These are phyloP conservation scores for Cenchrus fungigraminus DNA, from an alignment of 176 grass and related monocot genomes.

Conservation along the genomic window DNA sequence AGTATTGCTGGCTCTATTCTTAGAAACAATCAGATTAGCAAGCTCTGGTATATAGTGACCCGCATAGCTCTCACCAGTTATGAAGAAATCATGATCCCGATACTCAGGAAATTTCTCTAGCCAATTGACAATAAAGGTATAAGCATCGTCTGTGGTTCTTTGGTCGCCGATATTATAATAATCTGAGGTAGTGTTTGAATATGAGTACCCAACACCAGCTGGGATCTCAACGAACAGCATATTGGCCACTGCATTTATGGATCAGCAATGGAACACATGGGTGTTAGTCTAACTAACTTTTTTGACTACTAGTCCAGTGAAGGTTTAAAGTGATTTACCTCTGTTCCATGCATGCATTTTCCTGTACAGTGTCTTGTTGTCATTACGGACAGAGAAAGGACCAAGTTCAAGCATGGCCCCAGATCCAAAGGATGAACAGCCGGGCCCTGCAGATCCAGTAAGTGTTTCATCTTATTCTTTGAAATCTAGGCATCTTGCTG, in stretches of 20 bases:
- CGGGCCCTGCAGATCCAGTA: slow-evolving; percentile 54
- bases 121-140: slow-evolving; percentile 73
- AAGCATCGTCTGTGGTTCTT: slow-evolving; percentile 56
- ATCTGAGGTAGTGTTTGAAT: slow-evolving; percentile 69
- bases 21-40: slow-evolving; percentile 60
- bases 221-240: slow-evolving; percentile 72
- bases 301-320: slow-evolving; percentile 5
- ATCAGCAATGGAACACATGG: slow-evolving; percentile 19
- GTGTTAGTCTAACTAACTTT: slow-evolving; percentile 20
- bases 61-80: slow-evolving; percentile 74
- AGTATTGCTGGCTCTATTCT: slow-evolving; percentile 43
- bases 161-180: slow-evolving; percentile 60
- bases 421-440: slow-evolving; percentile 70
- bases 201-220: slow-evolving; percentile 77
- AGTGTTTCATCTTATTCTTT: slow-evolving; percentile 13
- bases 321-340: slow-evolving; percentile 34
- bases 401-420: slow-evolving; percentile 84
- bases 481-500: slow-evolving; percentile 20
- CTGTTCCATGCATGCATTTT: slow-evolving; percentile 70
- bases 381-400: slow-evolving; percentile 64
- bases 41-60: slow-evolving; percentile 76
- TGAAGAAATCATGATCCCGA: slow-evolving; percentile 58
- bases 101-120: slow-evolving; percentile 64
- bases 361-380: slow-evolving; percentile 62
- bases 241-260: slow-evolving; percentile 63